Evolutionary conservation across 345 rosid species (phyloP).

Genomic region (Hevea brasiliensis): DNA sequence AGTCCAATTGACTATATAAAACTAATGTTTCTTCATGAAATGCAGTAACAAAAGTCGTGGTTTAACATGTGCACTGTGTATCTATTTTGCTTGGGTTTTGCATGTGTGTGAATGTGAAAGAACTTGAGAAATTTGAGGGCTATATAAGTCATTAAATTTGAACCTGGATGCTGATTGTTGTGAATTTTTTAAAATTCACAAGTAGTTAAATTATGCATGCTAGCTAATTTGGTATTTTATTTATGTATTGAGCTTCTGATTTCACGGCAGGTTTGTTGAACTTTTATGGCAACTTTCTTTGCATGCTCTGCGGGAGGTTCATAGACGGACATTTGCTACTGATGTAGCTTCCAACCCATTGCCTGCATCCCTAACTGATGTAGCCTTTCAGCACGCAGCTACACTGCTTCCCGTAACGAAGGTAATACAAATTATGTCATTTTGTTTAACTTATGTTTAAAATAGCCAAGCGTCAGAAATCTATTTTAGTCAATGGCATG

Average conservation of each 20-base stretch:
- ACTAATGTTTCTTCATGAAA: neutral
- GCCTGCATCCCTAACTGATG: conserved; percentile 95
- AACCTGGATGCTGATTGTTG: neutral
- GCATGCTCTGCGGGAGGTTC: conserved; percentile 96
- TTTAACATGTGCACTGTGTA: neutral
- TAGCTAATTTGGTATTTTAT: neutral
- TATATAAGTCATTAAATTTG: neutral
- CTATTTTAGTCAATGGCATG: neutral
- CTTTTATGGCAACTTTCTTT: conserved; percentile 98
- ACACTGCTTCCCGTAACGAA: conserved; percentile 93
- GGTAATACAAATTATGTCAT: conserved; percentile 36
- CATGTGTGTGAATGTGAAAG: neutral
- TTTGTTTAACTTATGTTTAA: neutral
- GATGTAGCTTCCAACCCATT: conserved; percentile 84
- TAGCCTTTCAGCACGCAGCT: conserved; percentile 97
- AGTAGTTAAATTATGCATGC: neutral
- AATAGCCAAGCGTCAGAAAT: neutral
- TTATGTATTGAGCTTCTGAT: neutral
- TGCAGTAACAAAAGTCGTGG: neutral
- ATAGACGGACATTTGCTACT: conserved; percentile 83
- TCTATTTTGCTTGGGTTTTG: neutral
- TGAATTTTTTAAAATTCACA: neutral
- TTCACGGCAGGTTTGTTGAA: conserved; percentile 81
- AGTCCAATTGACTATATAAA: neutral
- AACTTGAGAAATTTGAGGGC: neutral